Percentiles rank a stretch among this genome's conserved stretches.
Conservation (phyloP, 2,329 filamentous ascomycete genomes). For the Dichotomopilus funicola region DNA sequence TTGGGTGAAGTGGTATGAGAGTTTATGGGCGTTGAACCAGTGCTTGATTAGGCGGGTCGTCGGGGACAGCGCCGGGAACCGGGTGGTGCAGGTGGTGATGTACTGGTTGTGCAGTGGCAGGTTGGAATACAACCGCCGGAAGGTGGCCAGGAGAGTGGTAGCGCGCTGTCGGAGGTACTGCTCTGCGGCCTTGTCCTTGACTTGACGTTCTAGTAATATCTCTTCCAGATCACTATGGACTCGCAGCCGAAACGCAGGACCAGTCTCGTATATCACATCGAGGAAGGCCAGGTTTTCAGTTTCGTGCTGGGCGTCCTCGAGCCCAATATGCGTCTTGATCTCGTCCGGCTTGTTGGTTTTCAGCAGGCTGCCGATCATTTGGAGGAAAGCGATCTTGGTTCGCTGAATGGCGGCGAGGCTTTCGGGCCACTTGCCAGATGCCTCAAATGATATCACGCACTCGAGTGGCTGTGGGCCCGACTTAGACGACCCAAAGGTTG, state of each 20-base stretch:
- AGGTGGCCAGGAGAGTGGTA: constrained; percentile 60
- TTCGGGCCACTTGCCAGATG: constrained; percentile 89
- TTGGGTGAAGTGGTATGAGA: constrained; percentile 66
- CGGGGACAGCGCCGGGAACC: constrained; percentile 70
- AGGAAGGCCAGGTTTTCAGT: constrained; percentile 75
- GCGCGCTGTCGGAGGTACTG: constrained; percentile 61
- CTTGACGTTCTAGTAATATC: constrained; percentile 67
- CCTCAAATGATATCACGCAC: constrained; percentile 84
- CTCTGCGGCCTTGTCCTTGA: constrained; percentile 66
- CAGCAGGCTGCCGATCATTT: constrained; percentile 68
- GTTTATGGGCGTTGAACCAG: constrained; percentile 82
- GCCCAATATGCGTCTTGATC: constrained; percentile 63
- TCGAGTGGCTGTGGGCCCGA: constrained; percentile 56
- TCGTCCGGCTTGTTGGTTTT: constrained; percentile 48
- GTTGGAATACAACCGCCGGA: constrained; percentile 66
- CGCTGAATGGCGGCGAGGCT: constrained; percentile 85
- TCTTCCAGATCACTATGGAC: constrained; percentile 87
- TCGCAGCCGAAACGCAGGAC: constrained; percentile 72
- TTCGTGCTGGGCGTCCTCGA: constrained; percentile 66
- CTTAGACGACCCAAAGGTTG: constrained; percentile 41
- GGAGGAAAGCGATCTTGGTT: constrained; percentile 83
- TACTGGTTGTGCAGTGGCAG: constrained; percentile 75
- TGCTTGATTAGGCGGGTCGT: constrained; percentile 80
- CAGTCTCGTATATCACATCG: constrained; percentile 68
- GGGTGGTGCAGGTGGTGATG: constrained; percentile 71